A percentile compares a stretch with the other conserved stretches of the same genome.
Conservation (phyloP, 2,329 filamentous ascomycete genomes). For the Claviceps arundinis region DNA sequence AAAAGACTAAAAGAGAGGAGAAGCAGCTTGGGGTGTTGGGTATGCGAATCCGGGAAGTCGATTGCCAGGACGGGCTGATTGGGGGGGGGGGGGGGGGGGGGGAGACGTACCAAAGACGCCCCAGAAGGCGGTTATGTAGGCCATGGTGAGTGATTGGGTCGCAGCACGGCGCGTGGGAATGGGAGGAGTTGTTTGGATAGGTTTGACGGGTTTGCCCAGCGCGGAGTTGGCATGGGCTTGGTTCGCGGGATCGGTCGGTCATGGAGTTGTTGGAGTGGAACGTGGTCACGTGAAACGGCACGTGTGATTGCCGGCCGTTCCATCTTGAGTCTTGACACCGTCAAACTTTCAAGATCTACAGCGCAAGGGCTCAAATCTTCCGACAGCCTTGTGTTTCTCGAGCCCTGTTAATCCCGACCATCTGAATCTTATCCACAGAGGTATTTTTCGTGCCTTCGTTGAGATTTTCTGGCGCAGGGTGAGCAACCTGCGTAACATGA, state of each 20-base stretch:
- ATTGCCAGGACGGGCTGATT: too few relatives aligned
- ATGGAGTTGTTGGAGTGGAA: not conserved
- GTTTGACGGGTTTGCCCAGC: not conserved
- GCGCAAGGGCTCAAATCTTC: too few relatives aligned
- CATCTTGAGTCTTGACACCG: not conserved
- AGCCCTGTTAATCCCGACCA: too few relatives aligned
- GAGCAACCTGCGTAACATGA: too few relatives aligned
- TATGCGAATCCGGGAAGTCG: not conserved
- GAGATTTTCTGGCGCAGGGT: too few relatives aligned
- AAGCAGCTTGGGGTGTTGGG: not conserved
- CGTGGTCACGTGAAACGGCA: not conserved
- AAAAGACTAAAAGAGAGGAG: not conserved
- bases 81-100: not conserved
- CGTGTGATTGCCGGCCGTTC: not conserved
- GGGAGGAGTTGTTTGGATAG: not conserved
- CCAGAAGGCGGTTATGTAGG: slow-evolving; percentile 65
- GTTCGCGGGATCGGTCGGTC: not conserved
- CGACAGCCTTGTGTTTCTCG: too few relatives aligned
- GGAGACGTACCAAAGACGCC: slow-evolving; percentile 69
- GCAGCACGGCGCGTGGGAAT: not conserved
- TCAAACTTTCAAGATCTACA: too few relatives aligned
- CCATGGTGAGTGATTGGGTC: slow-evolving; percentile 33
- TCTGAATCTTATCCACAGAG: too few relatives aligned
- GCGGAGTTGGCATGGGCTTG: not conserved
- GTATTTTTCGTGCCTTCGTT: too few relatives aligned